phyloP scores from a whole-genome alignment of 179 eudicot species.

The Actinidia polygama region DNA sequence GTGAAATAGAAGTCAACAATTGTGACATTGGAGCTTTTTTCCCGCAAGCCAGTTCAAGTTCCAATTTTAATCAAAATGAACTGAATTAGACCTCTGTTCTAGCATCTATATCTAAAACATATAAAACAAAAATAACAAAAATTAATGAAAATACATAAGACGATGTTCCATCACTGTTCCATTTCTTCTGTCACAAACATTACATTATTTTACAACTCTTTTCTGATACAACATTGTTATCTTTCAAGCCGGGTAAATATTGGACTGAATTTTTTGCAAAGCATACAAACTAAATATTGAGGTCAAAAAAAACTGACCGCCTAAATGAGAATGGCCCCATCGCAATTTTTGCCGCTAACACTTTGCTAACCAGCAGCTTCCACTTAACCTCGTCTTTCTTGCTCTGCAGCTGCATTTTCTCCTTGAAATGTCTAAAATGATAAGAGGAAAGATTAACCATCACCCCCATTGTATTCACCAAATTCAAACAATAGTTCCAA shows the following conservation, averaged over 20 bases:
- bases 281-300: not conserved
- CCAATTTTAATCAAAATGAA: no score
- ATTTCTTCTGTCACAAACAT: not conserved
- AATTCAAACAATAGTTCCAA: no score
- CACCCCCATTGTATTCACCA: no score
- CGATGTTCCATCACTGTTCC: not conserved
- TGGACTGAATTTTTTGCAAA: not conserved
- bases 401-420: constrained; percentile 56
- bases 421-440: constrained; percentile 68
- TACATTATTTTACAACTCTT: not conserved
- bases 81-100: no score
- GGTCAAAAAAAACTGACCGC: constrained; percentile 28
- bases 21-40: no score
- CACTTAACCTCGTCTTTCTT: constrained; percentile 78
- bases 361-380: constrained; percentile 68
- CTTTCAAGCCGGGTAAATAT: constrained; percentile 6
- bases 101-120: no score
- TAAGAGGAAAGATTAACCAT: not conserved
- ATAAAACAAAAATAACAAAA: no score
- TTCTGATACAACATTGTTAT: no score
- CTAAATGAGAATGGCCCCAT: constrained; percentile 28
- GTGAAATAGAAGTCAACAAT: no score
- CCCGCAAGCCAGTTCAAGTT: no score
- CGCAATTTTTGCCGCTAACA: constrained; percentile 52
- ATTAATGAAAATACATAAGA: not conserved